These are phyloP conservation scores for Amanita phalloides DNA, from an alignment of 768 basidiomycete species.

Conservation along the genomic window DNA sequence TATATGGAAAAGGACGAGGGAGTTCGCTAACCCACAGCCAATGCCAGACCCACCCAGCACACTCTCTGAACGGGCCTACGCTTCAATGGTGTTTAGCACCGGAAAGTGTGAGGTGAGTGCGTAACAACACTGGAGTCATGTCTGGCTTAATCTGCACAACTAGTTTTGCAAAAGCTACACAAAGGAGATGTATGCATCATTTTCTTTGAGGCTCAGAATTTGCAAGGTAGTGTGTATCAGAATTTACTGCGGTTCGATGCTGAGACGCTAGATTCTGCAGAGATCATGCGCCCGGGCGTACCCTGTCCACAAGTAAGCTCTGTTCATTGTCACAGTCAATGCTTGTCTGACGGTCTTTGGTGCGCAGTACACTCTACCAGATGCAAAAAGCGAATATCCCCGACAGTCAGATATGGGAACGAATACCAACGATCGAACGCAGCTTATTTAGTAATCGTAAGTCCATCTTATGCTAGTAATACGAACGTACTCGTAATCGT, in stretches of 20 bases:
- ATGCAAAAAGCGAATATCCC: neutral
- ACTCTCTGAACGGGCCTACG: neutral
- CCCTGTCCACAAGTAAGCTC: neutral
- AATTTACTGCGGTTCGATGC: neutral
- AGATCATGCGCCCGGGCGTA: neutral
- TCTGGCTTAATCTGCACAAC: neutral
- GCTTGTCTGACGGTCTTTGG: neutral
- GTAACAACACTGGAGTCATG: neutral
- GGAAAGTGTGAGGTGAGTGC: constrained; percentile 4
- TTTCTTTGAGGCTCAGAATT: constrained; percentile 1
- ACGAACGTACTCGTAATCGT: neutral
- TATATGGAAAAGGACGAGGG: constrained; percentile 51
- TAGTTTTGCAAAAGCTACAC: neutral
- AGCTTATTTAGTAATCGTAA: neutral
- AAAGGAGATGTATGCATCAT: neutral
- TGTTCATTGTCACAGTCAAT: neutral
- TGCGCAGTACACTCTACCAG: neutral
- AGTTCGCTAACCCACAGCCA: constrained; percentile 11
- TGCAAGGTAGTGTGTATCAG: neutral
- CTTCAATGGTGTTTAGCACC: constrained; percentile 2
- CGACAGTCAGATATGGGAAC: neutral
- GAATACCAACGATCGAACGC: neutral
- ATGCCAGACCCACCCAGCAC: constrained; percentile 13
- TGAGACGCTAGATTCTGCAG: neutral
- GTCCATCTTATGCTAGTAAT: neutral